A percentile compares a stretch with the other conserved stretches of the same genome.
These are phyloP conservation scores for Penicillium sp. DNA, from an alignment of 2,329 filamentous ascomycete species.

Conservation along the genomic window DNA sequence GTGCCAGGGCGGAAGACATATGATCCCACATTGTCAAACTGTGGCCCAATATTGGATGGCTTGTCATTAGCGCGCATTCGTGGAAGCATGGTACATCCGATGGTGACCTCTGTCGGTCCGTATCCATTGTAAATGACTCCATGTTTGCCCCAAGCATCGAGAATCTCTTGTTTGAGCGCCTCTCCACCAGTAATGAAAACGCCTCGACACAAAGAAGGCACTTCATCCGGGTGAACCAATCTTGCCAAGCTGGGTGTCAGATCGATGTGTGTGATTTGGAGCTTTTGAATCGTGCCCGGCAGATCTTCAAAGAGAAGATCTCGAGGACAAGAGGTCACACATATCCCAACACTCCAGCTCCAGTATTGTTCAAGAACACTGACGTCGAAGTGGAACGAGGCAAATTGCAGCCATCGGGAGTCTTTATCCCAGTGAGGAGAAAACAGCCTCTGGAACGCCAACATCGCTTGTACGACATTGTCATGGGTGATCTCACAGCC, in stretches of 20 bases:
- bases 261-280: slow-evolving; percentile 85
- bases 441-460: slow-evolving; percentile 80
- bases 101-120: slow-evolving; percentile 88
- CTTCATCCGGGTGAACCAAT: slow-evolving; percentile 73
- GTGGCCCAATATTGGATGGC: slow-evolving; percentile 81
- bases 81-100: slow-evolving; percentile 87
- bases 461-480: slow-evolving; percentile 85
- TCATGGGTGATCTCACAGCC: slow-evolving; percentile 86
- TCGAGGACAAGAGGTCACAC: slow-evolving; percentile 75
- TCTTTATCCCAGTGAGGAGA: slow-evolving; percentile 66
- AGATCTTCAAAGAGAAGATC: slow-evolving; percentile 86
- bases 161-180: slow-evolving; percentile 80
- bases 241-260: slow-evolving; percentile 84
- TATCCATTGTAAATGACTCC: slow-evolving; percentile 89
- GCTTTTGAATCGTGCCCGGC: slow-evolving; percentile 65
- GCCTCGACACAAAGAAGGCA: slow-evolving; percentile 73
- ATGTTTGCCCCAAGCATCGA: slow-evolving; percentile 78
- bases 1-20: slow-evolving; percentile 72
- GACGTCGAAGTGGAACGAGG: slow-evolving; percentile 92
- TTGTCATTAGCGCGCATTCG: slow-evolving; percentile 74
- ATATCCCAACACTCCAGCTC: slow-evolving; percentile 90
- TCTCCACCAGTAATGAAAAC: slow-evolving; percentile 95
- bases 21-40: slow-evolving; percentile 84
- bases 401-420: slow-evolving; percentile 88
- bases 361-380: slow-evolving; percentile 92